Evolutionary conservation across 176 grass and related monocot species (phyloP).

Genomic region (Chrysopogon serrulatus): DNA sequence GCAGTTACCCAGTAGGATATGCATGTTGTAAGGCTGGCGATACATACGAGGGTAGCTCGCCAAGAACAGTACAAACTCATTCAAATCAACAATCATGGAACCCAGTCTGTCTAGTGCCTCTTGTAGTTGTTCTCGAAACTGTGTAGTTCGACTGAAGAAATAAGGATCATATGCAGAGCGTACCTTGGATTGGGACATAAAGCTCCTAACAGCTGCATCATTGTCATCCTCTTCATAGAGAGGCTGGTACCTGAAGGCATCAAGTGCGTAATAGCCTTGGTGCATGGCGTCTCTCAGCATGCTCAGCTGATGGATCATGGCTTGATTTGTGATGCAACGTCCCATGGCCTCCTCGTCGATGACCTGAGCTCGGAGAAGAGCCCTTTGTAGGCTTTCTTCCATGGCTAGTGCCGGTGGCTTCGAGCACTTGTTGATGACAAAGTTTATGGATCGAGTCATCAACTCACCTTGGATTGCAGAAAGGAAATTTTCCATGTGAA

Average conservation of each 20-base stretch:
- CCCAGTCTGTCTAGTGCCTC: neutral
- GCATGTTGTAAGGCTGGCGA: neutral
- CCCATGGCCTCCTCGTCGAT: neutral
- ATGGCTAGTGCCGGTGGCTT: neutral
- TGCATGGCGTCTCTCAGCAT: neutral
- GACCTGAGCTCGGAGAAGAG: neutral
- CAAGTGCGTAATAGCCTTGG: conserved; percentile 3
- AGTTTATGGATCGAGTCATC: neutral
- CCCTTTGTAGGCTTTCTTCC: neutral
- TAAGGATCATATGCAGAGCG: neutral
- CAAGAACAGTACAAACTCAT: neutral
- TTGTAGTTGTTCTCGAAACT: neutral
- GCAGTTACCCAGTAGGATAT: neutral
- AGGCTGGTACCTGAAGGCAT: neutral
- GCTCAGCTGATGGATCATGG: neutral
- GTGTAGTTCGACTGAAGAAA: neutral
- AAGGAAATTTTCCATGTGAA: neutral
- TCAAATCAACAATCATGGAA: neutral
- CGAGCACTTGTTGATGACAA: neutral
- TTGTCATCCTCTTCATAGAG: neutral
- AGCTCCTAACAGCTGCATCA: neutral
- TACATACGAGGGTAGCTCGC: neutral
- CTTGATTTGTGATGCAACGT: conserved; percentile 1
- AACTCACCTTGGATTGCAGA: neutral
- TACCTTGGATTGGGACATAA: neutral